Evolutionary conservation across 768 basidiomycete species (phyloP).

Genomic region (Leccinum aurantiacum): DNA sequence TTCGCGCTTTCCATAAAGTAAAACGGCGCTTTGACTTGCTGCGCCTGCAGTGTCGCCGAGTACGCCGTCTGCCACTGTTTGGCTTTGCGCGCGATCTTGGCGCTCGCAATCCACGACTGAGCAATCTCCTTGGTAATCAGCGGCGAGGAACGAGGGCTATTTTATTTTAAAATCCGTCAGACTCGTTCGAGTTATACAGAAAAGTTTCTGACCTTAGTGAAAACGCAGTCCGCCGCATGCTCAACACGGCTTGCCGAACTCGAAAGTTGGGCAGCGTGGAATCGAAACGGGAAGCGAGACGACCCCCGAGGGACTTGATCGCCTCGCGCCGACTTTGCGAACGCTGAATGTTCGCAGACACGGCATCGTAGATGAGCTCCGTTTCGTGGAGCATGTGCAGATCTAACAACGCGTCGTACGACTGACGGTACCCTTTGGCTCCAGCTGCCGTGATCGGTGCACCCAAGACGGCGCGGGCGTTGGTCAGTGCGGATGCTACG

Average conservation of each 20-base stretch:
- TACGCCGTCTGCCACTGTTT: constrained; percentile 97
- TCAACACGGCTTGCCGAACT: constrained; percentile 83
- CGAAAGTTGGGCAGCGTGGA: constrained; percentile 86
- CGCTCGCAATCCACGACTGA: constrained; percentile 84
- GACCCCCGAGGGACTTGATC: constrained; percentile 39
- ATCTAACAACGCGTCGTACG: constrained; percentile 83
- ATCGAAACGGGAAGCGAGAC: constrained; percentile 65
- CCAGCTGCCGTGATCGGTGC: constrained; percentile 81
- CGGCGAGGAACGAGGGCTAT: constrained; percentile 29
- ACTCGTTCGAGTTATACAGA: neutral
- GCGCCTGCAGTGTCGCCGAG: constrained; percentile 90
- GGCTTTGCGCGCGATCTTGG: constrained; percentile 96
- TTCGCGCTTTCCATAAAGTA: constrained; percentile 91
- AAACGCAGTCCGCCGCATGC: constrained; percentile 86
- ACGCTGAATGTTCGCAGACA: constrained; percentile 39
- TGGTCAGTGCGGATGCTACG: constrained; percentile 52
- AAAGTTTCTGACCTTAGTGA: constrained; percentile 54
- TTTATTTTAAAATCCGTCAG: constrained; percentile 6
- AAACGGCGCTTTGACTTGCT: constrained; percentile 66
- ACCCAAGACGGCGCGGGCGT: constrained; percentile 74
- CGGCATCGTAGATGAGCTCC: constrained; percentile 57
- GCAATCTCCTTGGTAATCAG: constrained; percentile 64
- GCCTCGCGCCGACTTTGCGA: constrained; percentile 40
- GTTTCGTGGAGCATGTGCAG: constrained; percentile 88
- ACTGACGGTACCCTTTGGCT: constrained; percentile 75